phyloP scores from a whole-genome alignment of 2,329 filamentous ascomycete species.

The Colletotrichum sp. region DNA sequence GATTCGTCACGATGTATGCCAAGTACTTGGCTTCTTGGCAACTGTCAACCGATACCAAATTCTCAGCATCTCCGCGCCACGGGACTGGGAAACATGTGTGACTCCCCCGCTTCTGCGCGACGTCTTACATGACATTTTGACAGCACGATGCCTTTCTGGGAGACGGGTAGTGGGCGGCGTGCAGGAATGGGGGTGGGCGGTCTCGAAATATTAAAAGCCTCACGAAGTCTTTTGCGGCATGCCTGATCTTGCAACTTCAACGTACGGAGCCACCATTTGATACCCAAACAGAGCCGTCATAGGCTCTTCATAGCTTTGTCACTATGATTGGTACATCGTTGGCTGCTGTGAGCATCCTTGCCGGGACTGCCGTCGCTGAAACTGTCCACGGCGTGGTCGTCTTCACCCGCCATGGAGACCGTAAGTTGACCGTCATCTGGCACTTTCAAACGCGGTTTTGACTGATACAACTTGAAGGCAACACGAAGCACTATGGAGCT shows the following conservation, averaged over 20 bases:
- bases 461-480: conserved; percentile 24
- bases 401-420: conserved; percentile 37
- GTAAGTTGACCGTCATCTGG: conserved; percentile 22
- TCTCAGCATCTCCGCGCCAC: conserved; percentile 2
- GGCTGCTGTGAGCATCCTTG: not conserved
- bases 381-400: conserved; percentile 36
- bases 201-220: not conserved
- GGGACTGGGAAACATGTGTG: not conserved
- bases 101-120: not conserved
- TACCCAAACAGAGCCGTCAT: not conserved
- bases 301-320: not conserved
- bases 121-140: not conserved
- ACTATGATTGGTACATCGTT: not conserved
- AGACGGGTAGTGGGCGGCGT: not conserved
- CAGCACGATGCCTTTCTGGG: not conserved
- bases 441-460: too few species aligned
- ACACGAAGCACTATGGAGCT: conserved; percentile 36
- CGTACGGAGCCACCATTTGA: too few species aligned
- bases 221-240: not conserved
- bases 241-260: not conserved
- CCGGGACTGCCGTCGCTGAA: conserved; percentile 31
- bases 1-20: conserved; percentile 1
- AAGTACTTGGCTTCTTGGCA: conserved; percentile 10
- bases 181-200: not conserved
- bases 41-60: not conserved